Conservation (phyloP, 805 yeast genomes). For the Yarrowia alimentaria region DNA sequence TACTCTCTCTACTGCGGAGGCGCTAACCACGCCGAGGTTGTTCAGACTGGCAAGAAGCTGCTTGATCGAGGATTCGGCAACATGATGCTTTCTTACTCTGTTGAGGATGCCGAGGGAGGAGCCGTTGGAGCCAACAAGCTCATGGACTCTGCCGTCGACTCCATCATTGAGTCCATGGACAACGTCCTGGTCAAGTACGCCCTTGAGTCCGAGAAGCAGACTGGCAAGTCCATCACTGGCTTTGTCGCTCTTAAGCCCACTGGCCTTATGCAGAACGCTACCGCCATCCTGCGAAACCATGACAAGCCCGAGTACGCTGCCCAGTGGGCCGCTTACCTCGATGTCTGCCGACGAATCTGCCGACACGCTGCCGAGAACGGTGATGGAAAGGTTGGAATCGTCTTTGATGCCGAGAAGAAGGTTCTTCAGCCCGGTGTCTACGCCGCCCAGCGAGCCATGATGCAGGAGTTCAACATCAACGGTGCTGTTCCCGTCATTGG, state of each 20-base stretch:
- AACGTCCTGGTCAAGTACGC: slow-evolving; percentile 64
- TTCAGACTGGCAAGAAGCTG: slow-evolving; percentile 65
- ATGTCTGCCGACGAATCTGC: slow-evolving; percentile 64
- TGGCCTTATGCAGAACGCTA: slow-evolving; percentile 78
- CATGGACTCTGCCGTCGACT: slow-evolving; percentile 35
- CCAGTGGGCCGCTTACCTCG: slow-evolving; percentile 58
- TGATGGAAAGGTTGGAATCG: slow-evolving; percentile 57
- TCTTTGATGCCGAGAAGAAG: slow-evolving; percentile 84
- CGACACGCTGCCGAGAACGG: slow-evolving; percentile 47
- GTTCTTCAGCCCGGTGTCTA: slow-evolving; percentile 90
- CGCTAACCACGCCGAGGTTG: slow-evolving; percentile 66
- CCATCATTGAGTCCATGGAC: slow-evolving; percentile 57
- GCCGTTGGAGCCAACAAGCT: slow-evolving; percentile 40
- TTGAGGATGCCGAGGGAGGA: slow-evolving; percentile 85
- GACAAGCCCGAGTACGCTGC: slow-evolving; percentile 50
- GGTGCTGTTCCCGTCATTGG: slow-evolving; percentile 76
- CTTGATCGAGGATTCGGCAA: slow-evolving; percentile 76
- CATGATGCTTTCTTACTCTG: slow-evolving; percentile 93
- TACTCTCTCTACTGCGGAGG: slow-evolving; percentile 92
- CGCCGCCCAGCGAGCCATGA: slow-evolving; percentile 79
- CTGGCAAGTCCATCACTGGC: slow-evolving; percentile 57
- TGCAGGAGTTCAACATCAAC: slow-evolving; percentile 64
- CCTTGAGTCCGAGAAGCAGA: slow-evolving; percentile 38
- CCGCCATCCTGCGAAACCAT: slow-evolving; percentile 64
- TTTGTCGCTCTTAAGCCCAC: slow-evolving; percentile 93